Evolutionary conservation across 2,329 filamentous ascomycete species (phyloP), one percentile per base, ranked within the genome.

Genomic region (Byssothecium circinans): DNA sequence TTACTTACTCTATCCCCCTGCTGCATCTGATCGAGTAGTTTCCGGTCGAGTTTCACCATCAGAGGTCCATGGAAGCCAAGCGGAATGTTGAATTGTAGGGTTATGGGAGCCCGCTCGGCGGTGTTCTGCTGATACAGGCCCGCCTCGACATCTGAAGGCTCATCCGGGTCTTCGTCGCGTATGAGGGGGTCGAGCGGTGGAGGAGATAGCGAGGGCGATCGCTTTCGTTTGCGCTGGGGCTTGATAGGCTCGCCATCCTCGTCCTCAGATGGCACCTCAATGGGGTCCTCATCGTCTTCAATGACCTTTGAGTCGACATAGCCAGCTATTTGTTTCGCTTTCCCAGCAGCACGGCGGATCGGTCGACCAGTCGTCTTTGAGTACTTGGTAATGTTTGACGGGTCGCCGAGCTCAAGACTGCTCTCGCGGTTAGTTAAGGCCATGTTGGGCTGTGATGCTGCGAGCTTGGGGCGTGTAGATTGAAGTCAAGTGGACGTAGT

Each of bases 21-120:
- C 6, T 44, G 48, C 12, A 36, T 46, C 4, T 56, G 52, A 15
- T 65, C 17, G 14, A 68, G 27, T 14, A 68, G 36, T n/a, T 45
- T 49, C 8, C 54, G 54, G 44, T 76, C 69, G 14, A 77, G 58
- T 43, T 73, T 71, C 41, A 78, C 64, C 18, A 72, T 61, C 37
- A 77, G 62, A 3, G 74, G 75, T n/a, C 75, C 75, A 56, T 71
- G 63, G 52, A 74, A 75, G 10, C 74, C 74, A 2, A 68, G 54
- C 8, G 74, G 74, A 6, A 78, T 65, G 49, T 77, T 74, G 64
- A 78, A 68, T n/a, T 73, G 75, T 20, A 78, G 57, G 23, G 68
- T 65, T 30, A 76, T 57, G 0, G 71, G 62, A 12, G 60, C 36
- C 33, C 12, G 19, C 14, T 35, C 19, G 20, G 53, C 51, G 43